Conservation (phyloP, 2,329 filamentous ascomycete species). For the Diplodia intermedia region DNA sequence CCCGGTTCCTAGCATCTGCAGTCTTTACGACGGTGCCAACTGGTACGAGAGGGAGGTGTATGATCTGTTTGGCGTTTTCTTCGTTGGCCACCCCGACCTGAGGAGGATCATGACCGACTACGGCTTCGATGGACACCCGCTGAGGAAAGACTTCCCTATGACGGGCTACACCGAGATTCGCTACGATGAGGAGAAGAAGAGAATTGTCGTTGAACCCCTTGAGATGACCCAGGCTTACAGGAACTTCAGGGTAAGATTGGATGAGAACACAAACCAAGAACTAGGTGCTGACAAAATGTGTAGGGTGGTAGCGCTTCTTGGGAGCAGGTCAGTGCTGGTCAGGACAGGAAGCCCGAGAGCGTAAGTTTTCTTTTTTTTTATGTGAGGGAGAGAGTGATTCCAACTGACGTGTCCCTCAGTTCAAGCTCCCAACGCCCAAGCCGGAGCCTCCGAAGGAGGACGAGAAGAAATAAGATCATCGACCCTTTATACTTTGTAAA, state of each 20-base stretch:
- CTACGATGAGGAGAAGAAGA: constrained; percentile 99
- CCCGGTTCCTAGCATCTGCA: constrained; percentile 85
- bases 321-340: constrained; percentile 74
- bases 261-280: background rate
- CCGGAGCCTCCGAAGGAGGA: constrained; percentile 84
- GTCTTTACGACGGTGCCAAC: constrained; percentile 91
- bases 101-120: constrained; percentile 99
- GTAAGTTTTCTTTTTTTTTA: constrained; percentile 50
- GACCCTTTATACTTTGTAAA: constrained; percentile 25
- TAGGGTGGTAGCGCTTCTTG: constrained; percentile 53
- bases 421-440: constrained; percentile 95
- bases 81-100: constrained; percentile 91
- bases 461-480: constrained; percentile 64
- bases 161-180: constrained; percentile 98
- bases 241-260: constrained; percentile 88
- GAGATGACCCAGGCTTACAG: constrained; percentile 98
- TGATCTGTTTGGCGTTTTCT: constrained; percentile 97
- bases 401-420: constrained; percentile 54
- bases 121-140: constrained; percentile 95
- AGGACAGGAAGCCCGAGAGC: constrained; percentile 78
- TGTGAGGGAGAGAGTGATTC: background rate
- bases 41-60: constrained; percentile 99
- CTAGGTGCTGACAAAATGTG: background rate
- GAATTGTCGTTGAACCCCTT: constrained; percentile 95
- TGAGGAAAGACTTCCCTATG: constrained; percentile 97